Evolutionary conservation across 2,329 filamentous ascomycete genomes (phyloP).

Genomic region (Cytospora schulzeri): DNA sequence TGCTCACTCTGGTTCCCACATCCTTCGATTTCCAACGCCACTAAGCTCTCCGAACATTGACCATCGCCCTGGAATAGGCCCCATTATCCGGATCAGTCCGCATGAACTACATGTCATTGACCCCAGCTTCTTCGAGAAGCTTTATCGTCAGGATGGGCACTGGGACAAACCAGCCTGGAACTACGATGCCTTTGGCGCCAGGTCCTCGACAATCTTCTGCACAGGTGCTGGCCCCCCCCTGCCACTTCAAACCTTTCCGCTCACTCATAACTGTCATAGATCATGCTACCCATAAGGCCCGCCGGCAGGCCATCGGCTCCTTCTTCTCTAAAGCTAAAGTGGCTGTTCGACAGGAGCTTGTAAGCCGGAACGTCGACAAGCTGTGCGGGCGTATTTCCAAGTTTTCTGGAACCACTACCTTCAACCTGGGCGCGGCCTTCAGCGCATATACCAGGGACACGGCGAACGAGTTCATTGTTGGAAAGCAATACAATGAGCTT

Average conservation of each 20-base stretch:
- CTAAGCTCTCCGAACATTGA: not conserved
- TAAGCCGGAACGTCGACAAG: constrained; percentile 18
- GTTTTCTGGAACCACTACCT: not conserved
- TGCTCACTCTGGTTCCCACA: not conserved
- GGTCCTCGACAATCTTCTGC: constrained; percentile 16
- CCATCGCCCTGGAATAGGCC: not conserved
- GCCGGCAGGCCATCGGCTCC: constrained; percentile 7
- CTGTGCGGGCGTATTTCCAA: constrained; percentile 19
- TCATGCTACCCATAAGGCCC: constrained; percentile 19
- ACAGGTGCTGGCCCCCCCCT: not conserved
- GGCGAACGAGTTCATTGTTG: constrained; percentile 28
- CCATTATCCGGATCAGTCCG: constrained; percentile 16
- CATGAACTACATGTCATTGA: constrained; percentile 13
- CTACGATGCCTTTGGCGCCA: constrained; percentile 18
- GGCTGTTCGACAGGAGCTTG: not conserved
- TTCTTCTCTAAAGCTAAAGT: constrained; percentile 19
- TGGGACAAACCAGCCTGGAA: constrained; percentile 27
- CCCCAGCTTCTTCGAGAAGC: not conserved
- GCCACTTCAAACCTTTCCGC: not conserved
- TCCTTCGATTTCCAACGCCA: not conserved
- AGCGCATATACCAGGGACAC: constrained; percentile 29
- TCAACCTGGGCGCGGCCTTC: constrained; percentile 28
- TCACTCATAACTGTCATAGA: not conserved
- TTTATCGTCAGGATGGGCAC: constrained; percentile 16
- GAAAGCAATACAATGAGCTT: constrained; percentile 26